Conservation (phyloP, 1,284 basidiomycete genomes). For the Ustilago tritici region DNA sequence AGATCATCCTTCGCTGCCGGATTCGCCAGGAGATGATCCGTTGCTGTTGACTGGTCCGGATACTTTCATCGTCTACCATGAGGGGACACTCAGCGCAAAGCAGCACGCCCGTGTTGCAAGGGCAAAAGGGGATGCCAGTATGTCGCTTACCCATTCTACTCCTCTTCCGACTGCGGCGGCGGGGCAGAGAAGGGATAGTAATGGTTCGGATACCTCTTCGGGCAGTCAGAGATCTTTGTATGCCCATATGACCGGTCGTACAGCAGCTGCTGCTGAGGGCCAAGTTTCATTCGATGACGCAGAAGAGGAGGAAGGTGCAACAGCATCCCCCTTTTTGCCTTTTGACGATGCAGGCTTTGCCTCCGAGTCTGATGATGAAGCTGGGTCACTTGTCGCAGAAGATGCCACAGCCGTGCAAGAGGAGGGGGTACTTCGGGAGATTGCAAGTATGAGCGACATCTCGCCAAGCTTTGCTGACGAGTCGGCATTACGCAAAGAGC, state of each 20-base stretch:
- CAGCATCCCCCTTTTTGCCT: conserved; percentile 5
- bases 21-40: conserved; percentile 53
- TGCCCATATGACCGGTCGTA: conserved; percentile 31
- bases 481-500: background rate
- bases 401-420: background rate
- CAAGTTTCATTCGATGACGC: background rate
- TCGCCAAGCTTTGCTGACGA: conserved; percentile 33
- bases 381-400: background rate
- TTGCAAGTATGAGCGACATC: conserved; percentile 22
- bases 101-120: conserved; percentile 8
- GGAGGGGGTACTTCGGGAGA: conserved; percentile 1
- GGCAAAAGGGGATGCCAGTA: conserved; percentile 9
- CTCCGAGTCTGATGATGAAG: conserved; percentile 33
- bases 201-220: conserved; percentile 5
- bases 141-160: conserved; percentile 26
- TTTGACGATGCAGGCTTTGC: conserved; percentile 32
- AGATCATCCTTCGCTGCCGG: conserved; percentile 42
- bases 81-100: conserved; percentile 32
- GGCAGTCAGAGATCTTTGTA: conserved; percentile 26
- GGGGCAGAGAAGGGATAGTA: conserved; percentile 20
- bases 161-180: conserved; percentile 23
- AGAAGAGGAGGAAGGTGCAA: conserved; percentile 5
- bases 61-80: conserved; percentile 32
- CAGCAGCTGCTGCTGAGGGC: conserved; percentile 1
- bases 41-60: conserved; percentile 46